phyloP scores from a whole-genome alignment of 441 rosid species.

The Euphorbia celastroides region DNA sequence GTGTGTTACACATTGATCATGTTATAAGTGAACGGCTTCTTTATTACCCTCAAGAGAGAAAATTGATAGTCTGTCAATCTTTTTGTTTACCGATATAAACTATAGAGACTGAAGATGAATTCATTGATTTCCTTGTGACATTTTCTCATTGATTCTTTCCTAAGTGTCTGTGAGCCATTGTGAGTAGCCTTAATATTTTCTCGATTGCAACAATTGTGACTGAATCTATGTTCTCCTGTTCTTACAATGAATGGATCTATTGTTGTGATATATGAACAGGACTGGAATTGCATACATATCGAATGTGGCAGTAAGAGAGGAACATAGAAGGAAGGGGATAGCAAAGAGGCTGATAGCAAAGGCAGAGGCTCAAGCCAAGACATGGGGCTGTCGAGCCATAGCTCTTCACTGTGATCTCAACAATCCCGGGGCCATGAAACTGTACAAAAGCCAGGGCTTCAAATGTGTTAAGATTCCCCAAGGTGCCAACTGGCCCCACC shows the following conservation, averaged over 20 bases:
- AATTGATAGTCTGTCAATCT: too few relatives aligned
- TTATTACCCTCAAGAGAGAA: neutral
- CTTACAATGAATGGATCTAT: neutral
- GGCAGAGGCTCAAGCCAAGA: conserved; percentile 78
- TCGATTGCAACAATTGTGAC: neutral
- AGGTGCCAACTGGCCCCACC: conserved; percentile 83
- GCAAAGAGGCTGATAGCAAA: conserved; percentile 68
- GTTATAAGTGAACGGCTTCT: neutral
- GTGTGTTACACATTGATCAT: neutral
- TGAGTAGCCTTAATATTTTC: neutral
- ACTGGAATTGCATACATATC: conserved; percentile 88
- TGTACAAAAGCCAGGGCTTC: conserved; percentile 71
- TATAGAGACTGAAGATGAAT: too few relatives aligned
- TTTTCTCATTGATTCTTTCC: neutral
- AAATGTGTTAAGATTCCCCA: conserved; percentile 63
- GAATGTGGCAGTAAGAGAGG: conserved; percentile 80
- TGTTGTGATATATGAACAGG: conserved; percentile 31
- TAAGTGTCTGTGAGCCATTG: neutral
- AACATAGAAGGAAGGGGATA: conserved; percentile 68
- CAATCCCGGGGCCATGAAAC: conserved; percentile 60
- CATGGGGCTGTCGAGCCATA: conserved; percentile 81
- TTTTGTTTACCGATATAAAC: too few relatives aligned
- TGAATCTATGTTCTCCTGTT: neutral
- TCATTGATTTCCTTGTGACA: neutral
- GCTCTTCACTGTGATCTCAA: conserved; percentile 79